Base-by-base conservation (phyloP, 2,329 filamentous ascomycete species). In the Trichoderma gracile region DNA sequence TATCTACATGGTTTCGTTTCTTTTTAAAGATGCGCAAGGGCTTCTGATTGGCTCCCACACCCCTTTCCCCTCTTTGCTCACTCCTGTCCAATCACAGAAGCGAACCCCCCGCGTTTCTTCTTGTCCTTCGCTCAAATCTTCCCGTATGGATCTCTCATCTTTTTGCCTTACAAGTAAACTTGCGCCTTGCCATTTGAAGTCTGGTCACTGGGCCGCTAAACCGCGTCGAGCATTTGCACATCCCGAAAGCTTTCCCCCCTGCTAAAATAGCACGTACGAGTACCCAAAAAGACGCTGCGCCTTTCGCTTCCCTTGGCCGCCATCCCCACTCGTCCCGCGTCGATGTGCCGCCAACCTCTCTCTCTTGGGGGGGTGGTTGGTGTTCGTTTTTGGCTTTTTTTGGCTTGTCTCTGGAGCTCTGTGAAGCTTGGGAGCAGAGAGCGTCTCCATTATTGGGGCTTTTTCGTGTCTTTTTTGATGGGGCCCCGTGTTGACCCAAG, bases 311-410 rank as follows among this genome's bases (percentile, higher is more conserved):
- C 23, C 42, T n/a, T 27, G 15, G 19, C n/a, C 30, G 30, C 30
- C 5, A 30, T 17, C 30, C 21, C 56, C 56, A 45, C 30, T 25
- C 45, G 45, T 59, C 56, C 56, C 56, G 56, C 45, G 38, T 8
- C 56, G 56, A 59, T 59, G 49, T 59, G 56, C 56, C 56, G 56
- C 56, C 56, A 59, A 49, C 56, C n/a, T n/a, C n/a, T n/a, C n/a
- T n/a, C n/a, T n/a, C 56, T 40, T 49, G 45, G 19, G 30, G 38
- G 21, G 42, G n/a, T 19, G 30, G 27, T 5, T 8, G 8, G 27
- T 27, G 25, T 27, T 30, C 8, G 6, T 30, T 30, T 9, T 38
- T 38, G 12, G 12, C 2, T 8, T 8, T 38, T 38, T 38, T 9
- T 12, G 10, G 30, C 9, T 9, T 33, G 5, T 30, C 27, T 33